A percentile compares a stretch with the other conserved stretches of the same genome.
Conservation (phyloP, 179 eudicot genomes). For the Silene noctiflora region DNA sequence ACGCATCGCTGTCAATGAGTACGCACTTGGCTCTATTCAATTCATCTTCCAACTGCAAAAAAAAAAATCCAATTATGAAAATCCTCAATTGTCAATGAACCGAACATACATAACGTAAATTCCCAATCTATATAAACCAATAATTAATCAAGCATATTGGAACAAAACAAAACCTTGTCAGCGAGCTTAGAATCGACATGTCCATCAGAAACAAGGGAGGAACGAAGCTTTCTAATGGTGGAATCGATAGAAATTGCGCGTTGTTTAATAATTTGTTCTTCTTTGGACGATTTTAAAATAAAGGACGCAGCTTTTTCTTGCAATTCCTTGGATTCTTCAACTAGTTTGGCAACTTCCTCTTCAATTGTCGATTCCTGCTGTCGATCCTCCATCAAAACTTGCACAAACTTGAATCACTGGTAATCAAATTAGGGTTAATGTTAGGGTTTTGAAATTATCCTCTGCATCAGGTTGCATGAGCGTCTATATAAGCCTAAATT, state of each 20-base stretch:
- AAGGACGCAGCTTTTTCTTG: slow-evolving; percentile 39
- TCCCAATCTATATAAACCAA: not conserved
- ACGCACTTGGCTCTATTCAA: slow-evolving; percentile 41
- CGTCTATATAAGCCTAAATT: not conserved
- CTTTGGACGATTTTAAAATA: slow-evolving; percentile 32
- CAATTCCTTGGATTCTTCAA: slow-evolving; percentile 43
- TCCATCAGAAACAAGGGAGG: slow-evolving; percentile 32
- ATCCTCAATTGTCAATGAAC: not conserved
- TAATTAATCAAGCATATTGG: not conserved
- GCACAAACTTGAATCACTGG: not conserved
- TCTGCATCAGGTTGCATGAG: not conserved
- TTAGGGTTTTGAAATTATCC: not conserved
- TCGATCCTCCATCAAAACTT: slow-evolving; percentile 26
- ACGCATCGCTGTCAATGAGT: slow-evolving; percentile 45
- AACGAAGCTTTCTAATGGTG: slow-evolving; percentile 33
- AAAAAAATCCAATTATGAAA: not conserved
- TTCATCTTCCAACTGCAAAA: slow-evolving; percentile 47
- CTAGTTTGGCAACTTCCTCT: slow-evolving; percentile 33
- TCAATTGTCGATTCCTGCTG: slow-evolving; percentile 20
- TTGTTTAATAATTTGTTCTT: slow-evolving; percentile 39
- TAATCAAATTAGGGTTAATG: not conserved
- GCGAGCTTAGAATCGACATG: slow-evolving; percentile 37
- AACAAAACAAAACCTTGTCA: slow-evolving; percentile 32
- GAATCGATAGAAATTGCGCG: slow-evolving; percentile 38
- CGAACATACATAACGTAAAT: not conserved